Base-by-base conservation (phyloP, 1,139 yeast genomes). In the Debaryomycetaceae sp. region DNA sequence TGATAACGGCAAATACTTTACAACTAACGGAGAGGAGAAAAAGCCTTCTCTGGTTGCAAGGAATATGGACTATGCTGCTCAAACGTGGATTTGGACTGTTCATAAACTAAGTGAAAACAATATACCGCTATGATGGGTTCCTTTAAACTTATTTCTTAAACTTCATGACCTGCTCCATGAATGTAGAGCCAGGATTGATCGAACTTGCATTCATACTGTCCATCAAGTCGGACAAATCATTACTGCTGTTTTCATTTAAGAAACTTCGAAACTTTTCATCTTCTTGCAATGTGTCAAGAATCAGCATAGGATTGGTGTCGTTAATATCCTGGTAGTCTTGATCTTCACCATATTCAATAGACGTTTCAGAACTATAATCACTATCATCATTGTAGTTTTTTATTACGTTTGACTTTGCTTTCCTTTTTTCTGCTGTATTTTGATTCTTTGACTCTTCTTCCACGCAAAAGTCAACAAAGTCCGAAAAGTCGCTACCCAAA, bases 11-110 rank as follows among this genome's bases (percentile, higher is more conserved):
- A 50, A 54, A 24, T 73, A 67, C 50, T 58, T 64, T 22, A 58
- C 56, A 8, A 61, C 71, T 4, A 76, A 75, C 1, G 78, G 78
- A 6, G 42, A 45, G 2, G 58, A 57, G 33, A 57, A 56, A 6
- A 44, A 31, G 2, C 66, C 91, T 4, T 80, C 89, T 36, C 59
- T 64, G 24, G 71, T 84, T 4, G 89, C 93, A 1, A 63, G 67
- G 24, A 78, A 83, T 56, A 65, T 77, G 64, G 81, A 79, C 47
- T 79, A 76, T 55, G 87, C 88, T 1, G 83, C 85, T 7, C 67
- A 81, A 42, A 83, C 88, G 14, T 88, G 95, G 93, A 80, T 81
- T n/a, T 87, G 96, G 96, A 84, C 95, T 0, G 76, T 81, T 5
- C 76, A 72, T 42, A 78, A 84, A 57, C 63, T 88, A 47, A 72